These are phyloP conservation scores for Cardamine occulta DNA, from an alignment of 345 rosid species.

Conservation along the genomic window DNA sequence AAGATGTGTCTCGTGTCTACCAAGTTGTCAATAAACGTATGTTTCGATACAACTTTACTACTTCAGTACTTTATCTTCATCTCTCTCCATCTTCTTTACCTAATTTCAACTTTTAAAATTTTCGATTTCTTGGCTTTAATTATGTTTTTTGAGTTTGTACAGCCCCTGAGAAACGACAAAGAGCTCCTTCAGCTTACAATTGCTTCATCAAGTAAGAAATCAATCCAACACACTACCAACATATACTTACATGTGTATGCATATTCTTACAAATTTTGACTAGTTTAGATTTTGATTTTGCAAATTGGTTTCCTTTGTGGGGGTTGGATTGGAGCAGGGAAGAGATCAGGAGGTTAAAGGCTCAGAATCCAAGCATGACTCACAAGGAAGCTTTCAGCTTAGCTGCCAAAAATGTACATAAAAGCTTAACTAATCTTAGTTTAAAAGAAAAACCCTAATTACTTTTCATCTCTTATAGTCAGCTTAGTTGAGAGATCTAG, in stretches of 20 bases:
- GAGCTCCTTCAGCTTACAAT: slow-evolving; percentile 97
- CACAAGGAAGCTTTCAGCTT: slow-evolving; percentile 98
- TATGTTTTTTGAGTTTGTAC: slow-evolving; percentile 28
- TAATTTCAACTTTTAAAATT: neutral
- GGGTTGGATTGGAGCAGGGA: slow-evolving; percentile 54
- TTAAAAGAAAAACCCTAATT: slow-evolving; percentile 3
- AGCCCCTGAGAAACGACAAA: slow-evolving; percentile 98
- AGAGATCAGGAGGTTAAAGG: slow-evolving; percentile 94
- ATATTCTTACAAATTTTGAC: neutral
- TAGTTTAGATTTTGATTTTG: slow-evolving; percentile 7
- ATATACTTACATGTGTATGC: neutral
- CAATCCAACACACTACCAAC: neutral
- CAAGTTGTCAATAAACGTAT: slow-evolving; percentile 87
- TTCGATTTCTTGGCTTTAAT: neutral
- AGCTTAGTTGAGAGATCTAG: slow-evolving; percentile 7
- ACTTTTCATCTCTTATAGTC: neutral
- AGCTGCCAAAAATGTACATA: slow-evolving; percentile 88
- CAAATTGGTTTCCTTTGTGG: neutral
- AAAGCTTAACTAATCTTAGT: neutral
- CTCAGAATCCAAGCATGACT: slow-evolving; percentile 88
- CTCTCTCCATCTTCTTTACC: neutral
- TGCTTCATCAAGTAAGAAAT: slow-evolving; percentile 84
- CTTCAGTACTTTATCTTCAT: neutral
- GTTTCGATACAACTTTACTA: slow-evolving; percentile 11
- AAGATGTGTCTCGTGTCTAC: slow-evolving; percentile 52